These are phyloP conservation scores for Aspergillus cavernicola DNA, from an alignment of 495 filamentous ascomycete genomes.

Conservation along the genomic window DNA sequence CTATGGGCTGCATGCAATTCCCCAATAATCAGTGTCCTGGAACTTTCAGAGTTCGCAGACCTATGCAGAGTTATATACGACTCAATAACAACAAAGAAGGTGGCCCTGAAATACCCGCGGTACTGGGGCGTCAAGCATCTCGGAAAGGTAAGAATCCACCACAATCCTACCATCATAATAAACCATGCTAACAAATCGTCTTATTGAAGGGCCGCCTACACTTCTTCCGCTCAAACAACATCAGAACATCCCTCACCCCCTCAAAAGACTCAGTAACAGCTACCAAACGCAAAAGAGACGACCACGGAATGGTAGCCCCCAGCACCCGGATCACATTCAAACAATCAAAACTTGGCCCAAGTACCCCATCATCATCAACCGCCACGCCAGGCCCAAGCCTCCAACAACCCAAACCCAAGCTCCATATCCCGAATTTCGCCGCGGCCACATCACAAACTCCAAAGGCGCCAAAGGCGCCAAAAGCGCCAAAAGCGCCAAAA, in stretches of 20 bases:
- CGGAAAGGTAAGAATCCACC: slow-evolving; percentile 48
- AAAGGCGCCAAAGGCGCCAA: slow-evolving; percentile 20
- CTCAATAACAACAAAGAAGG: slow-evolving; percentile 54
- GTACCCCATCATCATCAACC: slow-evolving; percentile 8
- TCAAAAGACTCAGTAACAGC: slow-evolving; percentile 27
- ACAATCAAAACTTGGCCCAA: slow-evolving; percentile 36
- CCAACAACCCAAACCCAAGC: slow-evolving; percentile 27
- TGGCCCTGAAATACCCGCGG: slow-evolving; percentile 65
- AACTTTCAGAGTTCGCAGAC: slow-evolving; percentile 73
- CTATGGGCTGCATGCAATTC: slow-evolving; percentile 79
- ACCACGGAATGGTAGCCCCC: slow-evolving; percentile 36
- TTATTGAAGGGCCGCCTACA: slow-evolving; percentile 32
- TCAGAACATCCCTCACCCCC: slow-evolving; percentile 30
- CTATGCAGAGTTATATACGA: slow-evolving; percentile 73
- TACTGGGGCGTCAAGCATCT: slow-evolving; percentile 65
- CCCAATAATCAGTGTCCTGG: slow-evolving; percentile 57
- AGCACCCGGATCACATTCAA: slow-evolving; percentile 46
- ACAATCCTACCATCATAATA: background rate
- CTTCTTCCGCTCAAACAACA: slow-evolving; percentile 33
- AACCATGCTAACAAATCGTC: slow-evolving; percentile 7
- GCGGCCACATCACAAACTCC: slow-evolving; percentile 20
- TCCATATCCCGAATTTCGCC: slow-evolving; percentile 35
- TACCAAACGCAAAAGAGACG: slow-evolving; percentile 44
- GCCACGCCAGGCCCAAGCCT: slow-evolving; percentile 4
- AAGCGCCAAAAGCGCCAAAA: slow-evolving; percentile 16